Conservation (phyloP, 2,329 filamentous ascomycete genomes). For the Nemania sp. region DNA sequence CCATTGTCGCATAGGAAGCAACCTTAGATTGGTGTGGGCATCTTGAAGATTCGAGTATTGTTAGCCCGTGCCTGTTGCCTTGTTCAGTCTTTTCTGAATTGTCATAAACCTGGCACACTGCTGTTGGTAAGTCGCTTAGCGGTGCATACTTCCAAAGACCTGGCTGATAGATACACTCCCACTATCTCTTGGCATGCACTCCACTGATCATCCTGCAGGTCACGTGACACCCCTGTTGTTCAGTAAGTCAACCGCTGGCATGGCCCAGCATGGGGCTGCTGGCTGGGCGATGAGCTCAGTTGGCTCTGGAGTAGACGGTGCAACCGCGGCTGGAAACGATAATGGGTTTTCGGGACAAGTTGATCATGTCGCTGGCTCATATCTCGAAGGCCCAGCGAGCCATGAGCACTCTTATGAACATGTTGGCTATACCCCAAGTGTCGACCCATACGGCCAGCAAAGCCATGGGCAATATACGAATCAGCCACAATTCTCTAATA, state of each 20-base stretch:
- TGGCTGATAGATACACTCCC: constrained; percentile 17
- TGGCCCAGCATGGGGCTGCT: constrained; percentile 25
- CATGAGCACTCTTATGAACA: constrained; percentile 17
- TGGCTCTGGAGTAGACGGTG: constrained; percentile 11
- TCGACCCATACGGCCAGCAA: constrained; percentile 17
- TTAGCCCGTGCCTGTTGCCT: neutral
- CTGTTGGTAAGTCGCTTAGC: constrained; percentile 11
- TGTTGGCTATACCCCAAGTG: constrained; percentile 5
- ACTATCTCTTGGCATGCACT: constrained; percentile 12
- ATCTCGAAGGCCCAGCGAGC: constrained; percentile 9
- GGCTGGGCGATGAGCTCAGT: constrained; percentile 18
- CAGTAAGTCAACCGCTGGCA: constrained; percentile 1
- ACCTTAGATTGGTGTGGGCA: neutral
- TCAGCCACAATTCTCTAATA: constrained; percentile 19
- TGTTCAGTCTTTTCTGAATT: neutral
- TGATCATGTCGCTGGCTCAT: constrained; percentile 13
- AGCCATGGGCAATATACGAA: constrained; percentile 10
- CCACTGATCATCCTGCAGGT: constrained; percentile 21
- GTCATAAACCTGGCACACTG: neutral
- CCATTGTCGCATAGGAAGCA: neutral
- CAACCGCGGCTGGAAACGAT: neutral
- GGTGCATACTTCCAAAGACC: neutral
- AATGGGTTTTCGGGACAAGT: constrained; percentile 14
- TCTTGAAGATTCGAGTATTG: neutral
- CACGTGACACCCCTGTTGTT: constrained; percentile 21